A percentile compares a stretch with the other conserved stretches of the same genome.
Evolutionary conservation across 495 filamentous ascomycete species (phyloP).

Genomic region (Penicillium lividum): DNA sequence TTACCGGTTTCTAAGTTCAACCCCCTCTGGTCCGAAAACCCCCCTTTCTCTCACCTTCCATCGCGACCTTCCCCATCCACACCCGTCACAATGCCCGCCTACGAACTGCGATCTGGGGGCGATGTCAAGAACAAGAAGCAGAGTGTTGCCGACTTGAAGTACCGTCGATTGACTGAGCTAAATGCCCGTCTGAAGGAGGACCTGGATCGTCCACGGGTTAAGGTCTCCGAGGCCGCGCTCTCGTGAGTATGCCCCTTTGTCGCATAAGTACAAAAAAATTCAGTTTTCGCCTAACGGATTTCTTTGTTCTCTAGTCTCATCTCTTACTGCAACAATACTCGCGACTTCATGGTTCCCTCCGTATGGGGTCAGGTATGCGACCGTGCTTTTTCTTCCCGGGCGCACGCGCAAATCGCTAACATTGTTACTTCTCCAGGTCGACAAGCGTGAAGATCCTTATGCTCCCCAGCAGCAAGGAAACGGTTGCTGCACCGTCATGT

Average conservation of each 20-base stretch:
- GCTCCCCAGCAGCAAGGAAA: conserved; percentile 80
- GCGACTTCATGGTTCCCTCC: conserved; percentile 98
- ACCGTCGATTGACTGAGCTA: conserved; percentile 92
- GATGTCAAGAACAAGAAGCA: conserved; percentile 96
- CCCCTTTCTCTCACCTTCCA: conserved; percentile 7
- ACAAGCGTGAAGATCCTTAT: conserved; percentile 94
- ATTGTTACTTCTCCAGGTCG: conserved; percentile 52
- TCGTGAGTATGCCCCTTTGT: conserved; percentile 62
- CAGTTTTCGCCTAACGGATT: conserved; percentile 13
- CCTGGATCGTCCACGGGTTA: conserved; percentile 89
- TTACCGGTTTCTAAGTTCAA: conserved; percentile 5
- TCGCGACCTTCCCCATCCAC: conserved; percentile 3
- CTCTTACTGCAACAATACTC: conserved; percentile 91
- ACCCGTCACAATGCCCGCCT: conserved; percentile 46
- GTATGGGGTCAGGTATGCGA: conserved; percentile 86
- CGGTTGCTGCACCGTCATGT: conserved; percentile 95
- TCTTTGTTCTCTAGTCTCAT: conserved; percentile 68
- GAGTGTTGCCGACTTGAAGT: conserved; percentile 96
- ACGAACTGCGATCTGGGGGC: conserved; percentile 58
- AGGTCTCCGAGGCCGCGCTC: conserved; percentile 88
- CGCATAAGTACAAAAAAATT: background rate
- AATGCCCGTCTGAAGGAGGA: conserved; percentile 94
- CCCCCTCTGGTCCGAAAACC: conserved; percentile 4
- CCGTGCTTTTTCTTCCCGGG: conserved; percentile 9
- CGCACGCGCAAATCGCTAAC: conserved; percentile 21